Evolutionary conservation across 192 early-diverging fungal species (phyloP), one percentile per base, ranked within the genome.

Genomic region (Chytriomyces sp.): DNA sequence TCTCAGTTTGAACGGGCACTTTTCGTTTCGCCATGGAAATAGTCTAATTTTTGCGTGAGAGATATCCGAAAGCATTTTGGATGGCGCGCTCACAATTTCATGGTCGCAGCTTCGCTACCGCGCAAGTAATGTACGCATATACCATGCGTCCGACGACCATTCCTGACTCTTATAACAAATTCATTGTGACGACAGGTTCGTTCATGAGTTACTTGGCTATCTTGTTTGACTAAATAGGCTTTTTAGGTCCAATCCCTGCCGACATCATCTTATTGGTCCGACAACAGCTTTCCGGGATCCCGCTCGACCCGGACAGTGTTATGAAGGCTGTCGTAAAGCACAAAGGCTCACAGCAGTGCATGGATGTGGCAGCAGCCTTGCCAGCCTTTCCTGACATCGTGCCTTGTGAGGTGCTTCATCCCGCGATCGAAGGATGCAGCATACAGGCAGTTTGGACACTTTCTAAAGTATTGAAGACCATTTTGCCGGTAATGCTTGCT

Each of bases 361-460:
- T 68, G 5, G 49, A 22, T 19, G 49, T 28, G 5, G 53, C 66
- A 2, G 10, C 7, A 26, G 22, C 22, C 8, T 56, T 68, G 33
- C 8, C 10, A 10, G 52, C 17, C 8, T 56, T 68, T 28, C 30
- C 53, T 32, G 66, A 68, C 19, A 56, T 6, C 36, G 8, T 68
- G 49, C 66, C 66, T 19, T 68, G 66, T 38, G 66, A 26, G 26
- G n/a, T 68, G 14, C 25, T 68, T 40, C 61, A 62, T 54, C 61
- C 72, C 82, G 12, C 58, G 71, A 6, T 64, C 81, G 25, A 73
- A 86, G 8, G 86, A 88, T 22, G 91, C 85, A 75, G 79, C 72
- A 63, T 56, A 77, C 32, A 67, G 78, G 22, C 81, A 25, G n/a
- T 17, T 25, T 19, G 75, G 59, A 75, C 84, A 2, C 53, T 33